phyloP scores from a whole-genome alignment of 1,284 basidiomycete species.

The Pyrrhoderma lamaoense region DNA sequence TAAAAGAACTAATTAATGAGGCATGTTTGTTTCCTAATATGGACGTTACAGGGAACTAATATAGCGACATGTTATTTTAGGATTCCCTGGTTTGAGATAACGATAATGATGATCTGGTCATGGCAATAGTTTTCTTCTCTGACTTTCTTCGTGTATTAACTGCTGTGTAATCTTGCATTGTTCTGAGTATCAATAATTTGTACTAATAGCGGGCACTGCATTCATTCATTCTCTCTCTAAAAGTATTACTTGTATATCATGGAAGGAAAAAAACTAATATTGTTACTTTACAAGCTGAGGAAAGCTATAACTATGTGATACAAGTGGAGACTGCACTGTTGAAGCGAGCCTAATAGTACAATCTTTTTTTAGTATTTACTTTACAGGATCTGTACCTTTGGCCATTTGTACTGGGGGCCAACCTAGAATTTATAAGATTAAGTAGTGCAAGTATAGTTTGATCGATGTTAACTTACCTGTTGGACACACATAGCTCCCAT shows the following conservation, averaged over 20 bases:
- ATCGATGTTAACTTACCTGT: conserved; percentile 45
- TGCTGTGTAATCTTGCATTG: conserved; percentile 2
- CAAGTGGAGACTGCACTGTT: conserved; percentile 14
- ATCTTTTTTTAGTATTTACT: background rate
- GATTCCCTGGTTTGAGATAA: too few relatives aligned
- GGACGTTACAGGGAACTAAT: background rate
- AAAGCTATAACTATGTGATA: conserved; percentile 11
- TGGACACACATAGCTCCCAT: conserved; percentile 86
- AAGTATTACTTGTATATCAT: background rate
- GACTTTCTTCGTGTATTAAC: too few relatives aligned
- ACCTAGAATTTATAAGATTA: conserved; percentile 36
- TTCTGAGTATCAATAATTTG: conserved; percentile 6
- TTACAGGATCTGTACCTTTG: conserved; percentile 63
- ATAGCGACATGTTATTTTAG: too few relatives aligned
- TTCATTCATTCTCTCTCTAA: background rate
- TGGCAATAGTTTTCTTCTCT: too few relatives aligned
- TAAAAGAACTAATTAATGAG: conserved; percentile 16
- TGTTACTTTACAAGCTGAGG: conserved; percentile 10
- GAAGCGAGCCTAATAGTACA: conserved; percentile 1
- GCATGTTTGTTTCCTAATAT: background rate
- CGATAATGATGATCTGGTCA: too few relatives aligned
- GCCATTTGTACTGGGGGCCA: conserved; percentile 74
- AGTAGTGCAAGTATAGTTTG: background rate
- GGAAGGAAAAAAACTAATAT: background rate
- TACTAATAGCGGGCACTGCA: conserved; percentile 1